Base-by-base conservation (phyloP, 2,329 filamentous ascomycete genomes). In the Alternaria tenuissima region DNA sequence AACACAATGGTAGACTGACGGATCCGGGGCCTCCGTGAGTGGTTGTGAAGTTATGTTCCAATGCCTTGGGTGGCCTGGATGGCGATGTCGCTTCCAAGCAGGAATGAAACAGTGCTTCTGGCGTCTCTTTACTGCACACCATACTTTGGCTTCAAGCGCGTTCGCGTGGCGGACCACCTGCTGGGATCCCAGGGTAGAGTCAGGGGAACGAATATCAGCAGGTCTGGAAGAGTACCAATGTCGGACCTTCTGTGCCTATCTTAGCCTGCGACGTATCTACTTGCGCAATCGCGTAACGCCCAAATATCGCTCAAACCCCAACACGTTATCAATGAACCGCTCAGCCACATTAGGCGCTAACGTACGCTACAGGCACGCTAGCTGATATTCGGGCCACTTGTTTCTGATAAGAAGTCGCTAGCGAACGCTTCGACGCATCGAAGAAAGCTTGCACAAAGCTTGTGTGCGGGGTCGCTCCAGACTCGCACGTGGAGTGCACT, bases 321-420 rank as follows among this genome's bases (percentile, higher is more conserved):
- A 49, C 46, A 49, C 28, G 46, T 14, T 49, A 49, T 36, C 28
- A 49, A 34, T 49, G 46, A 22, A 30, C 22, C 44, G 44, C 44
- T 47, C 44, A 47, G 22, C 28, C 46, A 49, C 28, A 12, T 24
- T 49, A 11, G n/a, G 30, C 46, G 18, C 46, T 49, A 49, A 34
- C 30, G 0, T 3, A 34, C 46, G 24, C 46, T 49, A 49, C 16
- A 49, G 28, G 18, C 18, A 22, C 28, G 46, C 46, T 49, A 49
- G 46, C 3, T 36, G 7, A 14, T 2, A 36, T 16, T 4, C 46
- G 3, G 28, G n/a, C 46, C 5, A 18, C 28, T 36, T 49, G 14
- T 9, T 7, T 24, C 28, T 36, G n/a, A 49, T 36, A 49, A 49
- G 46, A 49, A 49, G 46, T n/a, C 46, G 46, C 46, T 49, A 49